Base-by-base conservation (phyloP, 805 yeast species). In the Saccharomycopsis sp. region DNA sequence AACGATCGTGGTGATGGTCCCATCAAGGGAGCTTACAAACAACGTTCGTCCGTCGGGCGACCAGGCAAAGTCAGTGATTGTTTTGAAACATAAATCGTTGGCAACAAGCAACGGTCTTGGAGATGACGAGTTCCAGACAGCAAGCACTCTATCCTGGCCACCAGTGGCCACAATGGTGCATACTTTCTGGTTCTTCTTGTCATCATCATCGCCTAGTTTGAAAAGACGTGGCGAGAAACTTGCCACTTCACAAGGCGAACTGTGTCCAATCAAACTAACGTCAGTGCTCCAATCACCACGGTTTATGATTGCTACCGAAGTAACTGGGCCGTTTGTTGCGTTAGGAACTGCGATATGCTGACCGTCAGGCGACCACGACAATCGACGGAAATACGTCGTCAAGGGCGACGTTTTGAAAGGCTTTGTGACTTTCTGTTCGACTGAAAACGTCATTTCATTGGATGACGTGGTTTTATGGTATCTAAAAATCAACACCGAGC, bases 301-400 rank as follows among this genome's bases (percentile, higher is more conserved):
- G 62, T 84, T 84, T 2, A 88, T 81, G 20, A 88, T 79, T 0
- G 84, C 88, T 12, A 87, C 87, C 0, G 91, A 80, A 1, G 89
- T 81, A 2, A 86, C 87, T 0, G 92, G 92, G 0, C 93, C 93
- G 70, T 88, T 87, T 3, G 89, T 85, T 1, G 94, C 94, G 68
- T 88, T 88, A 0, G 96, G 94, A 0, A 84, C 91, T 0, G 94
- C 94, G 22, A 88, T 84, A 66, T 85, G 88, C 68, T 87, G 91
- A 2, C 96, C 96, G 71, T 88, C 96, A 0, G 96, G 96, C 0
- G 93, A 86, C 96, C 96, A 88, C n/a, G 91, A 84, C 69, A 85
- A 77, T 65, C 96, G 74, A 65, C 94, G 75, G 66, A 90, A 94
- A 70, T 94, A 94, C 0, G 97, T 90, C 0, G 97, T 89, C 61